Base-by-base conservation (phyloP, 2,329 filamentous ascomycete genomes). In the Reticulascus tulasneorum region DNA sequence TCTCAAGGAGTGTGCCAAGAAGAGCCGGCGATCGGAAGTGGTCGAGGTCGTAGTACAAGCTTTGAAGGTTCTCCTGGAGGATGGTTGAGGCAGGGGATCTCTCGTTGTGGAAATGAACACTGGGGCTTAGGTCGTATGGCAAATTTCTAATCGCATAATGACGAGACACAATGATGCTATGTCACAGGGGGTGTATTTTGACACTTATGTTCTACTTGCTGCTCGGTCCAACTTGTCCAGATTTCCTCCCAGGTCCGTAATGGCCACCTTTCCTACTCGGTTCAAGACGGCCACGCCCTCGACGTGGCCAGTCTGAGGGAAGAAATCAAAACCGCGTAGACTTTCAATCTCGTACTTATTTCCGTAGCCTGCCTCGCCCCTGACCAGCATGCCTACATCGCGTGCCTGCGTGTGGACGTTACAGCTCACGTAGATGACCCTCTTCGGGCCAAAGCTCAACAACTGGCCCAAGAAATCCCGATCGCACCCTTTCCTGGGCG, bases 331-430 rank as follows among this genome's bases (percentile, higher is more conserved):
- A 0, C 91, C 93, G 30, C 84, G 74, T 29, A 98, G 63, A 55
- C 86, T 94, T 71, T 97, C 91, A 56, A 98, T 86, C 59, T 83
- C 79, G 62, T 96, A 98, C 44, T 73, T 64, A 16, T 63, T 63
- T 5, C 35, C 40, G 12, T 37, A 43, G 20, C 37, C 41, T 5
- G 21, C 33, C 49, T 66, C 52, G 15, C 90, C 89, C 23, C 83
- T 74, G 1, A 97, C 88, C 52, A 98, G 64, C 43, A 91, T 79
- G 0, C 90, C 93, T 1, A 98, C 82, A 62, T 98, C 93, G 35
- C 93, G 71, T 11, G 93, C 93, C 72, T 97, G 93, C 8, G 91
- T 97, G 58, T 98, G 93, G 47, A 98, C 93, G 54, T 98, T 98
- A 53, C 93, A 98, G 56, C 86, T 94, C 25, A 98, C 91, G 58